These are phyloP conservation scores for Delonix regia DNA, from an alignment of 306 rosid genomes.

Conservation along the genomic window DNA sequence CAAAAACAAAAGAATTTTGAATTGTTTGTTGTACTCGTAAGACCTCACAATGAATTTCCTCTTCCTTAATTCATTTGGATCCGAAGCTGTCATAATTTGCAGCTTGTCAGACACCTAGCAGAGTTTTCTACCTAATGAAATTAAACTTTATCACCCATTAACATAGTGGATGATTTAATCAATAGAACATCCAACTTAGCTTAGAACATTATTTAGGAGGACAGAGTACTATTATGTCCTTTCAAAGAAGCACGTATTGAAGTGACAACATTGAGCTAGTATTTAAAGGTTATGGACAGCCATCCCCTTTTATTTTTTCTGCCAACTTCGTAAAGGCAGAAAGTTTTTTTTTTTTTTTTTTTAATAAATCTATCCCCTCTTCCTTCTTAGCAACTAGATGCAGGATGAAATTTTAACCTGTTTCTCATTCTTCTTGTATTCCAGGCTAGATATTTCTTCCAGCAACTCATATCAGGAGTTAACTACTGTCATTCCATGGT, in stretches of 20 bases:
- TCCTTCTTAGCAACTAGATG: constrained; percentile 25
- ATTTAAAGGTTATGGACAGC: not conserved
- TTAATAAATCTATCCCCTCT: too few relatives aligned
- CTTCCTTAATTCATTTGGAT: not conserved
- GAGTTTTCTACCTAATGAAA: not conserved
- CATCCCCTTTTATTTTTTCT: not conserved
- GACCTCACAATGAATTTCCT: not conserved
- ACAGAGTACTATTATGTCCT: not conserved
- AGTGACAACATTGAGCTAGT: not conserved
- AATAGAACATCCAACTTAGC: not conserved
- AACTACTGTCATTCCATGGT: constrained; percentile 84
- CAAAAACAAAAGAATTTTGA: not conserved
- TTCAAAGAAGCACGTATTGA: not conserved
- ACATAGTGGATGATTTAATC: not conserved
- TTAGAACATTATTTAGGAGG: not conserved
- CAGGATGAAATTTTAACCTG: constrained; percentile 19
- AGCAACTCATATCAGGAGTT: constrained; percentile 94
- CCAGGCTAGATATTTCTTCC: constrained; percentile 92
- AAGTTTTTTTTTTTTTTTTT: not conserved
- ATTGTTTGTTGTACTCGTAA: not conserved
- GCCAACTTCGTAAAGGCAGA: not conserved
- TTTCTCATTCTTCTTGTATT: constrained; percentile 34
- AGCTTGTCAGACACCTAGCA: not conserved
- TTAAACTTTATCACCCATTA: not conserved
- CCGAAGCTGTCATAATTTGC: not conserved